Percentiles rank a stretch among this genome's conserved stretches.
Evolutionary conservation across 306 rosid genomes (phyloP).

Genomic region (Fragaria vesca): DNA sequence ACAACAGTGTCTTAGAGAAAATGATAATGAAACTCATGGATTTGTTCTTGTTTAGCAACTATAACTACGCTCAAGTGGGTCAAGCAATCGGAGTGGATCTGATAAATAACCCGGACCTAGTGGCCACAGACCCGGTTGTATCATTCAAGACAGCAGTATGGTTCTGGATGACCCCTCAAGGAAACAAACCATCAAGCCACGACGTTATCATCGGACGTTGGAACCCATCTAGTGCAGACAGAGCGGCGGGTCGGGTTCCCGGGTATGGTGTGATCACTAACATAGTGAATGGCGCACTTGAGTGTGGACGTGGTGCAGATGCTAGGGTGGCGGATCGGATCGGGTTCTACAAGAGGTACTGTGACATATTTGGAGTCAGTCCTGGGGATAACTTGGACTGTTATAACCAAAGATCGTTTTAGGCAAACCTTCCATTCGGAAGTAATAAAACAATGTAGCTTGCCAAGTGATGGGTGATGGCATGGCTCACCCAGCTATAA

Average conservation of each 20-base stretch:
- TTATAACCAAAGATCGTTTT: slow-evolving; percentile 24
- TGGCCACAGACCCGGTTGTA: slow-evolving; percentile 42
- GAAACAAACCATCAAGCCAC: slow-evolving; percentile 59
- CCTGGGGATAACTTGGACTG: slow-evolving; percentile 43
- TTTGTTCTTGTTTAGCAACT: slow-evolving; percentile 32
- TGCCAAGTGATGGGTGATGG: not conserved
- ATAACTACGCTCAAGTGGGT: slow-evolving; percentile 63
- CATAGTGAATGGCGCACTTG: slow-evolving; percentile 50
- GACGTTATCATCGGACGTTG: slow-evolving; percentile 49
- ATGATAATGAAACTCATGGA: not conserved
- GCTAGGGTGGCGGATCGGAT: slow-evolving; percentile 37
- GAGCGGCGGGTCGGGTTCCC: slow-evolving; percentile 35
- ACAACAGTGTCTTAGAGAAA: not conserved
- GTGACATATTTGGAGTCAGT: slow-evolving; percentile 16
- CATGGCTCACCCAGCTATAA: not conserved
- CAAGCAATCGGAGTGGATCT: slow-evolving; percentile 46
- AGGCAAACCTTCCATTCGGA: not conserved
- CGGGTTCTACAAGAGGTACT: slow-evolving; percentile 52
- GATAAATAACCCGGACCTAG: slow-evolving; percentile 56
- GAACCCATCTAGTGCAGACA: slow-evolving; percentile 41
- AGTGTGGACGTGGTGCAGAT: slow-evolving; percentile 43
- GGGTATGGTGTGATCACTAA: slow-evolving; percentile 55
- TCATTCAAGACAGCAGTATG: slow-evolving; percentile 67
- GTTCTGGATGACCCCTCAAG: slow-evolving; percentile 74
- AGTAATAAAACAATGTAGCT: not conserved